Conservation (phyloP, 2,329 filamentous ascomycete genomes). For the Aspergillus sp. region DNA sequence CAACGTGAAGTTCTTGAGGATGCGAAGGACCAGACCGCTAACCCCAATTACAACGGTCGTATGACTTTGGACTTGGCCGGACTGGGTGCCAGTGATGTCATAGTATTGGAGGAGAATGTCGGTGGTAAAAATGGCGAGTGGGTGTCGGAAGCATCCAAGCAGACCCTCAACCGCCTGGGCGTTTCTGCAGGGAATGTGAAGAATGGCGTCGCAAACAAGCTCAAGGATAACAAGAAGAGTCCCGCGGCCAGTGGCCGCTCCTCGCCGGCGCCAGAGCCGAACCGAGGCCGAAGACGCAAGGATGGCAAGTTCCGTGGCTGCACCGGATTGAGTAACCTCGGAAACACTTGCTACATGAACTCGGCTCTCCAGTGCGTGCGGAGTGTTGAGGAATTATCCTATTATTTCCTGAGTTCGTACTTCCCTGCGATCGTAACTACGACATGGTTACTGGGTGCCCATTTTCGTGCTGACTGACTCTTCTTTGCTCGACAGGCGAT, state of each 20-base stretch:
- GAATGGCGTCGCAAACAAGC: constrained; percentile 24
- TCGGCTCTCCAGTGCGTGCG: constrained; percentile 91
- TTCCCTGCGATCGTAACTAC: not conserved
- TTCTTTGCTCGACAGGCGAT: constrained; percentile 36
- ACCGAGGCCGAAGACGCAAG: constrained; percentile 58
- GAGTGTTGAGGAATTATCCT: constrained; percentile 84
- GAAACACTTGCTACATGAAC: constrained; percentile 99
- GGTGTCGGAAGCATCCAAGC: constrained; percentile 43
- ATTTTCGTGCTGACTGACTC: constrained; percentile 8
- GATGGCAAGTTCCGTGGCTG: constrained; percentile 66
- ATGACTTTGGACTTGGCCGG: constrained; percentile 59
- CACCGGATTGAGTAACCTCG: constrained; percentile 80
- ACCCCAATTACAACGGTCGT: constrained; percentile 70
- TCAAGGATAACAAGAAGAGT: constrained; percentile 29
- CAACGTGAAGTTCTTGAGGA: constrained; percentile 59
- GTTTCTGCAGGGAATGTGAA: constrained; percentile 39
- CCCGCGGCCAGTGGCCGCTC: constrained; percentile 54
- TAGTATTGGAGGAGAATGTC: constrained; percentile 78
- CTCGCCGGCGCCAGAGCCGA: constrained; percentile 62
- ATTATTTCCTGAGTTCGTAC: constrained; percentile 66
- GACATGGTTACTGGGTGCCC: not conserved
- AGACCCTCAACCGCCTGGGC: constrained; percentile 42
- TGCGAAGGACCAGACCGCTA: constrained; percentile 62
- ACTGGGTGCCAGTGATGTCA: constrained; percentile 63
- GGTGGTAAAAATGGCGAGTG: constrained; percentile 51